Conservation (phyloP, 345 rosid species). For the Camelina hispida region DNA sequence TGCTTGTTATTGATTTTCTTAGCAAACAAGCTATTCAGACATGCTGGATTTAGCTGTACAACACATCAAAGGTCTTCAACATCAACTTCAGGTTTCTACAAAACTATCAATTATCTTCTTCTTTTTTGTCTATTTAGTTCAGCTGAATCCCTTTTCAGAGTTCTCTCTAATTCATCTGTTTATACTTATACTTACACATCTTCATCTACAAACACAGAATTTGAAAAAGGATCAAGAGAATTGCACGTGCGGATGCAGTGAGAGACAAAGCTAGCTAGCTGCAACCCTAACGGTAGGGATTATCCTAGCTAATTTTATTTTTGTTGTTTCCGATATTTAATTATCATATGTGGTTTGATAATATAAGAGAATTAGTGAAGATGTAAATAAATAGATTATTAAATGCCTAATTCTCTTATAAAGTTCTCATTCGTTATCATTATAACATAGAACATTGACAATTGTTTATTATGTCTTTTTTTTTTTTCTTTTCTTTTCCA, state of each 20-base stretch:
- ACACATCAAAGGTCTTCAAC: conserved; percentile 93
- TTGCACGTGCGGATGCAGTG: conserved; percentile 73
- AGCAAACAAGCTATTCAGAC: conserved; percentile 99
- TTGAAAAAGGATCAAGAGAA: conserved; percentile 69
- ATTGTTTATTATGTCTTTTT: background rate
- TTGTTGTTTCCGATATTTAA: background rate
- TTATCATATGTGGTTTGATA: conserved; percentile 4
- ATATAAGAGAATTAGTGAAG: conserved; percentile 31
- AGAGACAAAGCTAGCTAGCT: conserved; percentile 35
- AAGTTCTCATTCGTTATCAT: conserved; percentile 14
- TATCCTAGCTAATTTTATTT: conserved; percentile 12
- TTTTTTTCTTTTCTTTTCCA: no score
- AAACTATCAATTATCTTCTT: conserved; percentile 8
- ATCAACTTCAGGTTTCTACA: conserved; percentile 79
- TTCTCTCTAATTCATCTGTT: background rate
- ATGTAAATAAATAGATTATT: conserved; percentile 39
- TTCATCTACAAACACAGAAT: conserved; percentile 54
- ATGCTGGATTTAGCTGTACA: conserved; percentile 97
- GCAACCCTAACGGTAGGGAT: conserved; percentile 27
- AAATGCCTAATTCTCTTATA: conserved; percentile 34
- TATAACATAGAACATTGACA: background rate
- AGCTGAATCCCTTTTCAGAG: conserved; percentile 18
- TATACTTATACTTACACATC: background rate
- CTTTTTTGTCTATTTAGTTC: background rate
- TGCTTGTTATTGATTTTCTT: conserved; percentile 18